Percentiles rank a stretch among this genome's conserved stretches.
These are phyloP conservation scores for Ceratobasidium sp. DNA, from an alignment of 1,284 basidiomycete species.

Conservation along the genomic window DNA sequence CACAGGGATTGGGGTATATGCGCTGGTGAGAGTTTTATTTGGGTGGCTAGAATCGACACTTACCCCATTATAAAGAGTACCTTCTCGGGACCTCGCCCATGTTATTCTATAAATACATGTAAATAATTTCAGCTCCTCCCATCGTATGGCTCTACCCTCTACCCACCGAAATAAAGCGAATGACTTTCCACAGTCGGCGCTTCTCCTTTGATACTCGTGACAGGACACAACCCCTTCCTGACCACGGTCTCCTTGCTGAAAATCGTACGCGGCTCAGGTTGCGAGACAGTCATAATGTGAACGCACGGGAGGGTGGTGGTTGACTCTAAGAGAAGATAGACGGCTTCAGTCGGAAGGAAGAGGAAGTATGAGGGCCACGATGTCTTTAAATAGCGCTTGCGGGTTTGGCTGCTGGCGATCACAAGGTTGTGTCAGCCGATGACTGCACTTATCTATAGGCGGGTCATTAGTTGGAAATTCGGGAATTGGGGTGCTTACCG, in stretches of 20 bases:
- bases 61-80: conserved; percentile 80
- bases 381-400: too few relatives aligned
- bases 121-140: neutral
- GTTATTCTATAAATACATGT: conserved; percentile 64
- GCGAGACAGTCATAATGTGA: neutral
- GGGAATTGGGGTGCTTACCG: too few relatives aligned
- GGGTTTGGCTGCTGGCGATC: too few relatives aligned
- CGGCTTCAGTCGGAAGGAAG: too few relatives aligned
- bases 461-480: too few relatives aligned
- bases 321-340: too few relatives aligned
- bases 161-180: conserved; percentile 71
- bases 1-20: neutral
- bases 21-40: too few relatives aligned
- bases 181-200: conserved; percentile 69
- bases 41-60: conserved; percentile 35
- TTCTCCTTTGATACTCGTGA: conserved; percentile 69
- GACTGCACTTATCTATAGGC: too few relatives aligned
- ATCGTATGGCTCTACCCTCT: neutral
- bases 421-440: too few relatives aligned
- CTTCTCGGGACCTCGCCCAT: conserved; percentile 74
- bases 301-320: too few relatives aligned
- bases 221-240: conserved; percentile 78
- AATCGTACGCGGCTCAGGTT: conserved; percentile 56
- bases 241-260: conserved; percentile 72
- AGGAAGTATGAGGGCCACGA: too few relatives aligned